phyloP scores from a whole-genome alignment of 305 asterid genomes.

The Fraxinus paxiana region DNA sequence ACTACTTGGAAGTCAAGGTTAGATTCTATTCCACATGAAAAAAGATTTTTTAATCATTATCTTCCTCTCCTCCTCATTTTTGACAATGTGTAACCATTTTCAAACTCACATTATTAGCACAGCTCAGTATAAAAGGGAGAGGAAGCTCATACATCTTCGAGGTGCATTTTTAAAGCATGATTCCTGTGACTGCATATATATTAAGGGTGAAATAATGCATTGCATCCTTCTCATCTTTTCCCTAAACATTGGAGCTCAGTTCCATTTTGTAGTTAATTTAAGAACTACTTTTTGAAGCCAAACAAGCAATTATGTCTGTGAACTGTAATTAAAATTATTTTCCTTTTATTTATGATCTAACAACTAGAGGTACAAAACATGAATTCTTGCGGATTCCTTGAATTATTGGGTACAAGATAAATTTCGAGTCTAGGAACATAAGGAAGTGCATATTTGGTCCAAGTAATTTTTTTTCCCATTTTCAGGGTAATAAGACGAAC shows the following conservation, averaged over 20 bases:
- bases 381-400: not conserved
- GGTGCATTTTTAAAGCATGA: conserved; percentile 15
- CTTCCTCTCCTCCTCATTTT: not conserved
- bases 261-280: conserved; percentile 12
- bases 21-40: conserved; percentile 23
- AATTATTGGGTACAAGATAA: not conserved
- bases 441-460: not conserved
- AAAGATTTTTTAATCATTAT: conserved; percentile 4
- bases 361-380: not conserved
- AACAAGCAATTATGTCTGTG: conserved; percentile 10
- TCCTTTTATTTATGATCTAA: not conserved
- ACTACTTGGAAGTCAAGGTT: conserved; percentile 95
- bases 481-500: conserved; percentile 72
- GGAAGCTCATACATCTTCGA: not conserved
- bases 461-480: not conserved
- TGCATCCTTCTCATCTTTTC: conserved; percentile 7
- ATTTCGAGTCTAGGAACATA: conserved; percentile 14
- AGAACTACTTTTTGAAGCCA: not conserved
- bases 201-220: not conserved
- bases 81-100: conserved; percentile 5
- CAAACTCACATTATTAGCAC: not conserved
- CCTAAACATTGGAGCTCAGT: conserved; percentile 6
- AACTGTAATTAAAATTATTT: conserved; percentile 11
- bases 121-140: not conserved
- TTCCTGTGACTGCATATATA: conserved; percentile 8